phyloP scores from a whole-genome alignment of 148 eudicot genomes.

The Beta vulgaris region DNA sequence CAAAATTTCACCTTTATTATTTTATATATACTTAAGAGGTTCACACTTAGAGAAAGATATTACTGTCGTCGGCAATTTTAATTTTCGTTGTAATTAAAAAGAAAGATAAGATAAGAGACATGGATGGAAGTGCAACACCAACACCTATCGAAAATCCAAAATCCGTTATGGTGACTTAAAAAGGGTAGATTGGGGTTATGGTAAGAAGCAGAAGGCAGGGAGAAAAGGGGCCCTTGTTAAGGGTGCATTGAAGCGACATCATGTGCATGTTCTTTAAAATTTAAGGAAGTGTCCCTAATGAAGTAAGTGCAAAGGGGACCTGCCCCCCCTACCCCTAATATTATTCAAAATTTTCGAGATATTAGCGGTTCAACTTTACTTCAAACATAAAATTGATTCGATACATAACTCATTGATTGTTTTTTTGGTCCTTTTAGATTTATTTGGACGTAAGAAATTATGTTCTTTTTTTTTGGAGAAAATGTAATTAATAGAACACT shows the following conservation, averaged over 20 bases:
- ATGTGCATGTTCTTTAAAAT: slow-evolving; percentile 37
- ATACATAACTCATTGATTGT: too few relatives aligned
- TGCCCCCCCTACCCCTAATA: background rate
- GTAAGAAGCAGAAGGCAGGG: background rate
- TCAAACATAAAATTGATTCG: background rate
- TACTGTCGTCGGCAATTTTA: slow-evolving; percentile 7
- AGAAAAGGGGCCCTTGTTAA: slow-evolving; percentile 22
- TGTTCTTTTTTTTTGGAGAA: background rate
- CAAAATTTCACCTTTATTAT: too few relatives aligned
- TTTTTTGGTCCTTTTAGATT: background rate
- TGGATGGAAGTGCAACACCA: background rate
- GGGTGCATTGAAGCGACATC: slow-evolving; percentile 34
- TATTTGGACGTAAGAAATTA: background rate
- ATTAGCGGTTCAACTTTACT: background rate
- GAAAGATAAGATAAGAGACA: background rate
- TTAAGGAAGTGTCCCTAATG: slow-evolving; percentile 30
- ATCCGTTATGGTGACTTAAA: slow-evolving; percentile 31
- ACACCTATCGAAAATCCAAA: too few relatives aligned
- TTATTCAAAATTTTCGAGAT: background rate
- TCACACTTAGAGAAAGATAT: background rate
- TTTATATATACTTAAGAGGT: too few relatives aligned
- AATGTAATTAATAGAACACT: too few relatives aligned
- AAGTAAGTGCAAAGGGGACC: slow-evolving; percentile 24
- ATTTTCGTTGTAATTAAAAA: too few relatives aligned
- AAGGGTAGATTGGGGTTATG: slow-evolving; percentile 10